A percentile compares a stretch with the other conserved stretches of the same genome.
Evolutionary conservation across 352 stramenopile species (phyloP).

Genomic region (Globisporangium yorkense): DNA sequence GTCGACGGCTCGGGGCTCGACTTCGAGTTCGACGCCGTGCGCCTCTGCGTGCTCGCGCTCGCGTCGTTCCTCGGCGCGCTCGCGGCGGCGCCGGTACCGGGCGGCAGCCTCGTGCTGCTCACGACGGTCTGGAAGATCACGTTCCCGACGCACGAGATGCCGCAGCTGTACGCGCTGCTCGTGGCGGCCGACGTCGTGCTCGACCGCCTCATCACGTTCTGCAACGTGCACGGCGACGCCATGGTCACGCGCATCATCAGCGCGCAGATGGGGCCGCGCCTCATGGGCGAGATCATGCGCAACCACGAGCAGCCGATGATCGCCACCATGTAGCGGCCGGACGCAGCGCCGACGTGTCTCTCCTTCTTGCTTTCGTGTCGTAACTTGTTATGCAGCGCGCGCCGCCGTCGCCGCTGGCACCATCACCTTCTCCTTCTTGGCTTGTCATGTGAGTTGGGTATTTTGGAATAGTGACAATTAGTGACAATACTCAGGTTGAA

Average conservation of each 20-base stretch:
- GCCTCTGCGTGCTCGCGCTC: slow-evolving; percentile 45
- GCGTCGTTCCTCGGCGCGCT: slow-evolving; percentile 56
- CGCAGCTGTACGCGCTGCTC: slow-evolving; percentile 55
- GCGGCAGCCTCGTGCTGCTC: slow-evolving; percentile 54
- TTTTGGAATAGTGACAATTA: no score
- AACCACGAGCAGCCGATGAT: slow-evolving; percentile 13
- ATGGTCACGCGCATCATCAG: slow-evolving; percentile 70
- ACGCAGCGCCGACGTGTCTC: background rate
- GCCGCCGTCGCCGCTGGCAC: no score
- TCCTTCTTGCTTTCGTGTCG: background rate
- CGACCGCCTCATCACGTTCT: slow-evolving; percentile 64
- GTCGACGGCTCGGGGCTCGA: slow-evolving; percentile 44
- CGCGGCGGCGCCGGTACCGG: slow-evolving; percentile 50
- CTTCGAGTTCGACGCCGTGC: slow-evolving; percentile 23
- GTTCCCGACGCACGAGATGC: slow-evolving; percentile 44
- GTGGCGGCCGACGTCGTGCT: slow-evolving; percentile 65
- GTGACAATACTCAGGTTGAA: no score
- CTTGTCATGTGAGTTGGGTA: no score
- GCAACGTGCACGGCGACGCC: slow-evolving; percentile 71
- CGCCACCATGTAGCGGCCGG: slow-evolving; percentile 9
- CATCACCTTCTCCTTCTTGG: no score
- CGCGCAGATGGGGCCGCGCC: slow-evolving; percentile 29
- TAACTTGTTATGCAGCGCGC: slow-evolving; percentile 1
- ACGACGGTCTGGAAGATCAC: slow-evolving; percentile 68
- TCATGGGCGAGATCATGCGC: slow-evolving; percentile 18